Percentiles rank a stretch among this genome's conserved stretches.
Conservation (phyloP, 169 alveolate genomes). For the Cryptosporidium tyzzeri region DNA sequence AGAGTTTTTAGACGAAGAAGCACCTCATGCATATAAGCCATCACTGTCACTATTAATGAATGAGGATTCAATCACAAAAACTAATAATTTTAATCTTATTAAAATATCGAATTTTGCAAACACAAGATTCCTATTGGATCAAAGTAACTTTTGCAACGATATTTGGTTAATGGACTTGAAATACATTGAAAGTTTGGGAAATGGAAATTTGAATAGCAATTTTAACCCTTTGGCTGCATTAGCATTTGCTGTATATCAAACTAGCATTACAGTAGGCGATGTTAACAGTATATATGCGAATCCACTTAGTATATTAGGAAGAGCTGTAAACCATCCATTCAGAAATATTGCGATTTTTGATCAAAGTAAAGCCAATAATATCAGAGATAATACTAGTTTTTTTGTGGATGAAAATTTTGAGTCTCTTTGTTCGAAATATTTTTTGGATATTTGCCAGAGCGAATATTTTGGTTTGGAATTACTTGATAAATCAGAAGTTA, state of each 20-base stretch:
- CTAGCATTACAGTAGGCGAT: background rate
- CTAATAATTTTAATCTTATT: background rate
- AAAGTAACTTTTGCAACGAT: slow-evolving; percentile 6
- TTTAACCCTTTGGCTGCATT: background rate
- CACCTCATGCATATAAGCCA: slow-evolving; percentile 29
- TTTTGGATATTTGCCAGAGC: slow-evolving; percentile 41
- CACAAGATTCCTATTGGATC: slow-evolving; percentile 34
- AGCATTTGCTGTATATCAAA: slow-evolving; percentile 39
- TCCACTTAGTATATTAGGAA: background rate
- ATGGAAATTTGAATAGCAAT: background rate
- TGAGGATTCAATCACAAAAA: background rate
- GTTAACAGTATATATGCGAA: background rate
- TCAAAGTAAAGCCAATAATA: background rate
- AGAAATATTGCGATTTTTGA: slow-evolving; percentile 45
- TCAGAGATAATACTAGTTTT: background rate
- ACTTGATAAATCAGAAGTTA: slow-evolving; percentile 10
- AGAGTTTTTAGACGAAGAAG: slow-evolving; percentile 52
- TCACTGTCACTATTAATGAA: slow-evolving; percentile 18
- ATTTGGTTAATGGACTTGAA: slow-evolving; percentile 47
- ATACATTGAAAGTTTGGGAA: background rate
- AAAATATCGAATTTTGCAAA: slow-evolving; percentile 2
- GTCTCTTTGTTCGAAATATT: slow-evolving; percentile 14
- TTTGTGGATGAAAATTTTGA: background rate
- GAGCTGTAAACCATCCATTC: slow-evolving; percentile 54
- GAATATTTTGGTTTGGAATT: slow-evolving; percentile 1